These are phyloP conservation scores for Penicillium thymicola DNA, from an alignment of 2,329 filamentous ascomycete species.

Conservation along the genomic window DNA sequence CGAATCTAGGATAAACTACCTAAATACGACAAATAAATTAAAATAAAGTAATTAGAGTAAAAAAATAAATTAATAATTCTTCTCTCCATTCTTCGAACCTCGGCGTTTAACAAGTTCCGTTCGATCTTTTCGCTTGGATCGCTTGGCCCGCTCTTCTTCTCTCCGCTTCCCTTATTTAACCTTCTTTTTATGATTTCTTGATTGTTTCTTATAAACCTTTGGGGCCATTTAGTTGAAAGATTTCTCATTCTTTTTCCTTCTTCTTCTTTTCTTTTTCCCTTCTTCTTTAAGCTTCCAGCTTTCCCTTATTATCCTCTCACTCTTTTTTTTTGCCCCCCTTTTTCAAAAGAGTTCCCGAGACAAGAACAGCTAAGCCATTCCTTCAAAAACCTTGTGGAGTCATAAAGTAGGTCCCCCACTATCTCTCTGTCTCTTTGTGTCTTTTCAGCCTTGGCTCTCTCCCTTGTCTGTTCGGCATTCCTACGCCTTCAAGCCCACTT, in stretches of 20 bases:
- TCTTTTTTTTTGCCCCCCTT: not conserved
- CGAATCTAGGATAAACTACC: not conserved
- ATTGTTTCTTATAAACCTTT: constrained; percentile 15
- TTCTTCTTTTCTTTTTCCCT: constrained; percentile 2
- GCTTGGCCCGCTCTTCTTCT: constrained; percentile 17
- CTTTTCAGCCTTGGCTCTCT: constrained; percentile 8
- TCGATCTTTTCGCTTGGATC: constrained; percentile 18
- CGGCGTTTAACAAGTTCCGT: constrained; percentile 27
- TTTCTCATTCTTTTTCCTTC: constrained; percentile 5
- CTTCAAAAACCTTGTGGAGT: constrained; percentile 13
- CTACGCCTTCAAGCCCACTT: constrained; percentile 15
- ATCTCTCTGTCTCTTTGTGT: constrained; percentile 4
- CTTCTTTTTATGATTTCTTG: constrained; percentile 25
- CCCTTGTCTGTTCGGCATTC: constrained; percentile 24
- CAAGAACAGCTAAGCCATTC: constrained; percentile 11
- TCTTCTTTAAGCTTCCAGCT: not conserved
- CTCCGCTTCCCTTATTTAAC: constrained; percentile 26
- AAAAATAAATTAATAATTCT: not conserved
- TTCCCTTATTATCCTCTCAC: not conserved
- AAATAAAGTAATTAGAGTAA: not conserved
- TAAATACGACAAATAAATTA: not conserved
- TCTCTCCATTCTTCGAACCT: constrained; percentile 19
- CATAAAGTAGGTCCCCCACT: constrained; percentile 12
- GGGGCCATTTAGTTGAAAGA: constrained; percentile 1
- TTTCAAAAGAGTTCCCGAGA: not conserved